phyloP scores from a whole-genome alignment of 2,329 filamentous ascomycete genomes.

The Aspergillus novoparasiticus region DNA sequence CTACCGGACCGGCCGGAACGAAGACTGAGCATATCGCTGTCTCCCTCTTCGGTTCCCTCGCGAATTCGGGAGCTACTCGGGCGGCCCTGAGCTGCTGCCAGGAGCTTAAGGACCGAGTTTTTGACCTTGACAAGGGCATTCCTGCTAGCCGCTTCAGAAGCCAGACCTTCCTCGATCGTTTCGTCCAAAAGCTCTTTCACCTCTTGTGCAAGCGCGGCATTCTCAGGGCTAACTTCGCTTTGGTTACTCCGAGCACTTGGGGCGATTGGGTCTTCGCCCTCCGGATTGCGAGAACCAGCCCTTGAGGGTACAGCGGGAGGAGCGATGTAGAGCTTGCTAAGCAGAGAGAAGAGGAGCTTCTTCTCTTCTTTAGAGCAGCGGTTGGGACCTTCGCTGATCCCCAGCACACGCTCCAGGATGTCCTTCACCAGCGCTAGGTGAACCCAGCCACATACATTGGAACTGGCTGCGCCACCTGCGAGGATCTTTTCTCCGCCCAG shows the following conservation, averaged over 20 bases:
- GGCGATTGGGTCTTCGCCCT: constrained; percentile 66
- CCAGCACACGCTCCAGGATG: constrained; percentile 73
- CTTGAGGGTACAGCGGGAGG: constrained; percentile 57
- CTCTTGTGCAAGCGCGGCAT: constrained; percentile 55
- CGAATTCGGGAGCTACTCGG: constrained; percentile 35
- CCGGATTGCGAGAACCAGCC: constrained; percentile 44
- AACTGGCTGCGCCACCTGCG: constrained; percentile 56
- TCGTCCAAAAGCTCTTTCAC: constrained; percentile 62
- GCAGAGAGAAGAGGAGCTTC: constrained; percentile 74
- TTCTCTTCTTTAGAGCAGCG: constrained; percentile 70
- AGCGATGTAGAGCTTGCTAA: constrained; percentile 81
- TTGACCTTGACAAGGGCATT: constrained; percentile 51
- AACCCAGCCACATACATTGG: constrained; percentile 68
- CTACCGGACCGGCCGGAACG: constrained; percentile 30
- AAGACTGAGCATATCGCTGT: constrained; percentile 34
- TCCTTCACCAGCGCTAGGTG: constrained; percentile 78
- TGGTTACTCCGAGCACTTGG: constrained; percentile 48
- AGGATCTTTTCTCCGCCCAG: constrained; percentile 54
- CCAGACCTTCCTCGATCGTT: constrained; percentile 52
- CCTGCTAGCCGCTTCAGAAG: constrained; percentile 44
- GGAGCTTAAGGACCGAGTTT: constrained; percentile 45
- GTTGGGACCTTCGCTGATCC: constrained; percentile 40
- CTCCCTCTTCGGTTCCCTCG: constrained; percentile 34
- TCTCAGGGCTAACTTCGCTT: constrained; percentile 52
- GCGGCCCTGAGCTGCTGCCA: constrained; percentile 53